Conservation (phyloP, 805 yeast species). For the Candida schatavii region DNA sequence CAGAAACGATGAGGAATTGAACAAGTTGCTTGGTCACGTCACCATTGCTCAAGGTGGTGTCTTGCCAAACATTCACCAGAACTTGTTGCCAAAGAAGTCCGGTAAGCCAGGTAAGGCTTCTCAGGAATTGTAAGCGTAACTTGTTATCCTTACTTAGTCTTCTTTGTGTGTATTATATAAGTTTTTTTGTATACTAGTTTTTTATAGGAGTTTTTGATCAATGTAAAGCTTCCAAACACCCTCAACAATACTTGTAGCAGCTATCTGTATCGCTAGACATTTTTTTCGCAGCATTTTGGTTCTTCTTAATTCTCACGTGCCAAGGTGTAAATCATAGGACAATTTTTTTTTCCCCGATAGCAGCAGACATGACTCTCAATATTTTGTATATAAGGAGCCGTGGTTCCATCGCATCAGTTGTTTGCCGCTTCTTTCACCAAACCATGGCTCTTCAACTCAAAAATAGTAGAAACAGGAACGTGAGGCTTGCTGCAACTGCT, state of each 20-base stretch:
- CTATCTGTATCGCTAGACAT: too few relatives aligned
- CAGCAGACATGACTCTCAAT: neutral
- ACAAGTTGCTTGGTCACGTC: conserved; percentile 49
- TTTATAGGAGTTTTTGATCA: neutral
- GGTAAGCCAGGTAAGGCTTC: conserved; percentile 51
- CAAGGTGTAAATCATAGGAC: conserved; percentile 2
- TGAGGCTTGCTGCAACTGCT: conserved; percentile 24
- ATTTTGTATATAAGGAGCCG: neutral
- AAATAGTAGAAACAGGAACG: conserved; percentile 8
- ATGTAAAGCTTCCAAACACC: conserved; percentile 1
- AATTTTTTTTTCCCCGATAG: neutral
- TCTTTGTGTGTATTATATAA: conserved; percentile 14
- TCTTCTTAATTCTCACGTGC: too few relatives aligned
- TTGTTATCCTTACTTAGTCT: conserved; percentile 1
- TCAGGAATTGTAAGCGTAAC: conserved; percentile 49
- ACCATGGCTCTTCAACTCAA: conserved; percentile 16
- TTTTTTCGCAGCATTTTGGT: too few relatives aligned
- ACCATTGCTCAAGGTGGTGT: conserved; percentile 54
- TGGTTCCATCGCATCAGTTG: neutral
- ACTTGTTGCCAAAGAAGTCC: conserved; percentile 54
- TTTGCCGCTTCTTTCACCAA: neutral
- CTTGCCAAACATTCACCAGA: conserved; percentile 49
- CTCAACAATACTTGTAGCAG: neutral
- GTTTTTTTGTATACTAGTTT: conserved; percentile 4
- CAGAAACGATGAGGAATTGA: conserved; percentile 52